Evolutionary conservation across 1,139 yeast species (phyloP).

Genomic region (Blastobotrys capitulatus): DNA sequence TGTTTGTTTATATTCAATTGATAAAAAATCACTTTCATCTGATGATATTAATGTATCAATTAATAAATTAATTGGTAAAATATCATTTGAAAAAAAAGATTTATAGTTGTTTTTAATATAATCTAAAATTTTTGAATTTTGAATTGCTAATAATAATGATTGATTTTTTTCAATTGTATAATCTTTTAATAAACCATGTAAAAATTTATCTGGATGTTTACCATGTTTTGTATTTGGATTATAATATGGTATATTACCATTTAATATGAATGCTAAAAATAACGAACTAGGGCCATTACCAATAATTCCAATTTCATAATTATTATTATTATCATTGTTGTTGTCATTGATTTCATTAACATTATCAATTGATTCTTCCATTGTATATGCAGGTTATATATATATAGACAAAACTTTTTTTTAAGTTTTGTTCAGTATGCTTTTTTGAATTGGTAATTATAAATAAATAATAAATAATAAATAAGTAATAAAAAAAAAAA

Average conservation of each 20-base stretch:
- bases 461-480: no score
- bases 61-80: slow-evolving; percentile 28
- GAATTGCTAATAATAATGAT: slow-evolving; percentile 24
- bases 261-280: slow-evolving; percentile 29
- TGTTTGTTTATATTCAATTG: slow-evolving; percentile 20
- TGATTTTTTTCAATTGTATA: slow-evolving; percentile 10
- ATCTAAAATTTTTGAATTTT: slow-evolving; percentile 18
- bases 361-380: no score
- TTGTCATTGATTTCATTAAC: no score
- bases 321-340: no score
- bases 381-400: no score
- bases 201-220: slow-evolving; percentile 29
- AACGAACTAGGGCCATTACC: slow-evolving; percentile 36
- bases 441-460: no score
- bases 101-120: slow-evolving; percentile 20
- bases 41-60: slow-evolving; percentile 30
- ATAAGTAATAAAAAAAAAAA: no score
- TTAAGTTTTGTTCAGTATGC: no score
- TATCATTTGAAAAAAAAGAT: slow-evolving; percentile 26
- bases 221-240: slow-evolving; percentile 24
- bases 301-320: slow-evolving; percentile 16
- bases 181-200: slow-evolving; percentile 23
- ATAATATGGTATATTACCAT: slow-evolving; percentile 32
- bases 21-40: slow-evolving; percentile 27
- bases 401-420: no score